Percentiles rank a stretch among this genome's conserved stretches.
phyloP scores from a whole-genome alignment of 2,329 filamentous ascomycete genomes.

The Tricladium varicosporioides region DNA sequence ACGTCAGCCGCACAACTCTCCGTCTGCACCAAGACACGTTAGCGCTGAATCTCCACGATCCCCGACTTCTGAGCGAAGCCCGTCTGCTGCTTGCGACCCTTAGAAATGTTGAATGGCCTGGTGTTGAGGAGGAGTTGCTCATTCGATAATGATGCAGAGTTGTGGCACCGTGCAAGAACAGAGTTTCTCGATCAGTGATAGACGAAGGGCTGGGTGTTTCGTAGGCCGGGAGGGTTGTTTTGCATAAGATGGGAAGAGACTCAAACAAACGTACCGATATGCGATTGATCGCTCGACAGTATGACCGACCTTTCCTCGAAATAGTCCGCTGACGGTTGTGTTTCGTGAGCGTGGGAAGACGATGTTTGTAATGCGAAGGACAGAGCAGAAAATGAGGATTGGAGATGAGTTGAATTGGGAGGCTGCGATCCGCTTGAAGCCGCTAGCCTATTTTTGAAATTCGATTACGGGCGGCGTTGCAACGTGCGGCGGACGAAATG shows the following conservation, averaged over 20 bases:
- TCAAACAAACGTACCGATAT: constrained; percentile 12
- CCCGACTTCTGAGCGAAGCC: no score
- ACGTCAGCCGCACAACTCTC: neutral
- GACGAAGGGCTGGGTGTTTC: constrained; percentile 8
- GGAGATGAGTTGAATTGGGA: neutral
- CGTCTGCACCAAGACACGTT: constrained; percentile 2
- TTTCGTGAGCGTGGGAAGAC: neutral
- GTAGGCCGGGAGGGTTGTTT: constrained; percentile 2
- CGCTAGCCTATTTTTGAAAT: neutral
- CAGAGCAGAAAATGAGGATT: neutral
- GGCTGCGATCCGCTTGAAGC: neutral
- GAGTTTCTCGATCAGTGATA: neutral
- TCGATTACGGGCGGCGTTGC: neutral
- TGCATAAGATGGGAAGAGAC: constrained; percentile 3
- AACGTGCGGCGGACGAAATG: neutral
- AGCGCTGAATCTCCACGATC: neutral
- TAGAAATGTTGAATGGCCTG: no score
- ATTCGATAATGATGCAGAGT: neutral
- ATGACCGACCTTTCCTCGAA: neutral
- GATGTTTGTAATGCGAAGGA: constrained; percentile 3
- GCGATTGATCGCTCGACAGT: constrained; percentile 10
- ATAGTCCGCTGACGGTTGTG: neutral
- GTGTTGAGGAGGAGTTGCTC: no score
- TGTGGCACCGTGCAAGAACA: neutral
- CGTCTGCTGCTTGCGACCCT: no score